Percentiles rank a stretch among this genome's conserved stretches.
phyloP scores from a whole-genome alignment of 2,329 filamentous ascomycete species.

The Teratosphaeria nubilosa region DNA sequence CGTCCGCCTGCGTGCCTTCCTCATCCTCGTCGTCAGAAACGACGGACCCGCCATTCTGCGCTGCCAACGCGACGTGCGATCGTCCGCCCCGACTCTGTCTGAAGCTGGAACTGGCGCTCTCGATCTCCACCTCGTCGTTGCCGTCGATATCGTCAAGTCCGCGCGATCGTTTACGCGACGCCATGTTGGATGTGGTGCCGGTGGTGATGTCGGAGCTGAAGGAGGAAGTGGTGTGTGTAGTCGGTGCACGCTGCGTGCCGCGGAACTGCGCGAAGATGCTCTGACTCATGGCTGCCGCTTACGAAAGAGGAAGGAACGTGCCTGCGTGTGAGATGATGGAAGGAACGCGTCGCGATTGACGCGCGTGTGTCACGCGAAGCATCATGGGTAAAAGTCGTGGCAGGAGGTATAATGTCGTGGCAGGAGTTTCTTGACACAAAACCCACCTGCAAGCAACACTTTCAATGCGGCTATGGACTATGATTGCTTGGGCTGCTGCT shows the following conservation, averaged over 20 bases:
- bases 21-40: slow-evolving; percentile 20
- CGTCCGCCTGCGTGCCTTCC: not conserved
- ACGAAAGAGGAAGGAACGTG: not conserved
- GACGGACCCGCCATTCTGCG: slow-evolving; percentile 16
- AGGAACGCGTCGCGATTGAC: not conserved
- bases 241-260: not conserved
- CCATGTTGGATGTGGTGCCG: slow-evolving; percentile 14
- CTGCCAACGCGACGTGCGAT: slow-evolving; percentile 20
- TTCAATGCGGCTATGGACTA: too few species aligned
- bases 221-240: not conserved
- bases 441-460: too few species aligned
- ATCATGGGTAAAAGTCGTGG: not conserved
- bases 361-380: not conserved
- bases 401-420: not conserved
- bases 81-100: slow-evolving; percentile 19
- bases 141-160: slow-evolving; percentile 12
- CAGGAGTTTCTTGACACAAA: too few species aligned
- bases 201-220: slow-evolving; percentile 1
- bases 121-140: slow-evolving; percentile 13
- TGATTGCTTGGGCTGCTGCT: too few species aligned
- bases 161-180: slow-evolving; percentile 17
- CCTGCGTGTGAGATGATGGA: not conserved
- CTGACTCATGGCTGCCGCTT: not conserved
- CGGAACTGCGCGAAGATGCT: slow-evolving; percentile 5
- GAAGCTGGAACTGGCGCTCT: slow-evolving; percentile 21